A percentile compares a stretch with the other conserved stretches of the same genome.
phyloP scores from a whole-genome alignment of 257 asterid genomes.

The Linaria vulgaris region DNA sequence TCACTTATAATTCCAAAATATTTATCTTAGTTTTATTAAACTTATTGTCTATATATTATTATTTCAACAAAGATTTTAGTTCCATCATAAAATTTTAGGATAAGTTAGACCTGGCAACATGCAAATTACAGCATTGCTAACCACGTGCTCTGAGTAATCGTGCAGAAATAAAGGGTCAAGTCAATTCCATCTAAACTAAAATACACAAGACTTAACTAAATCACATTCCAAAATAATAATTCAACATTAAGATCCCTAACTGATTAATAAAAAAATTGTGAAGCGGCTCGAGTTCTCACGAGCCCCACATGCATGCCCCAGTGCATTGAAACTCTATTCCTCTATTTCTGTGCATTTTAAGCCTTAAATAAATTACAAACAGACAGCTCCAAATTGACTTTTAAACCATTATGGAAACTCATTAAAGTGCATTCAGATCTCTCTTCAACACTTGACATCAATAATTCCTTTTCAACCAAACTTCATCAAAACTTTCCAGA shows the following conservation, averaged over 20 bases:
- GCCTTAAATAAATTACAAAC: constrained; percentile 16
- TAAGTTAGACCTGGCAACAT: no score
- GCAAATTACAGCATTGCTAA: no score
- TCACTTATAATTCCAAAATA: no score
- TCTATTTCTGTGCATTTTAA: constrained; percentile 33
- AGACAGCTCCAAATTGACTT: constrained; percentile 36
- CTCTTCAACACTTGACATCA: constrained; percentile 19
- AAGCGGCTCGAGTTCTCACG: background rate
- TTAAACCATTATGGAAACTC: constrained; percentile 38
- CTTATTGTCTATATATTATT: no score
- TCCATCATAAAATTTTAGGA: no score
- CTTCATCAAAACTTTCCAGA: constrained; percentile 16
- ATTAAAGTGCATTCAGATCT: constrained; percentile 32
- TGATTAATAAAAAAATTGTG: background rate
- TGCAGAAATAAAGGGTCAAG: no score
- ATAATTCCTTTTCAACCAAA: background rate
- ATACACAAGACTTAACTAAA: constrained; percentile 5
- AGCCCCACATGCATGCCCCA: constrained; percentile 32
- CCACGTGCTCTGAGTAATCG: no score
- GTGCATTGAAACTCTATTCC: background rate
- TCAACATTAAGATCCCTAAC: constrained; percentile 21
- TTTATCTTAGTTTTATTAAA: no score
- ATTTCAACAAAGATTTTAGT: no score
- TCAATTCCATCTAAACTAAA: background rate
- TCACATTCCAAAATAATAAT: constrained; percentile 17